A percentile compares a stretch with the other conserved stretches of the same genome.
Evolutionary conservation across 768 basidiomycete genomes (phyloP).

Genomic region (Trametes elegans): DNA sequence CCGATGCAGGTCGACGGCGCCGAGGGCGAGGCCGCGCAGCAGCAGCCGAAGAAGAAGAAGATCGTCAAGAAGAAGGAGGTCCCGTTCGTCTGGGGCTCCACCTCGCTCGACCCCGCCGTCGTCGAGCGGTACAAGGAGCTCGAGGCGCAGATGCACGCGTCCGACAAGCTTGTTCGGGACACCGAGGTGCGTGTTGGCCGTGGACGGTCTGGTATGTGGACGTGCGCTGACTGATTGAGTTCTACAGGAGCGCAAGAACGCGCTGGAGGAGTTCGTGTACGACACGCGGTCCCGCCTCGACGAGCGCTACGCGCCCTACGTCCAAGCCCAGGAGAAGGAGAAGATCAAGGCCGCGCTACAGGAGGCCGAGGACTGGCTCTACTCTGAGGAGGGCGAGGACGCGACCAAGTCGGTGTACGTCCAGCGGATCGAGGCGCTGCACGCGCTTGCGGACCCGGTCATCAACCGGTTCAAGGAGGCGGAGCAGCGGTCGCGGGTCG

Average conservation of each 20-base stretch:
- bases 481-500: slow-evolving; percentile 75
- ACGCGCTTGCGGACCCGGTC: slow-evolving; percentile 85
- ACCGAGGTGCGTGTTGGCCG: slow-evolving; percentile 80
- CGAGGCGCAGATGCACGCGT: slow-evolving; percentile 85
- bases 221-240: slow-evolving; percentile 8
- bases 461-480: slow-evolving; percentile 76
- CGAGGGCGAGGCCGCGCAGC: slow-evolving; percentile 36
- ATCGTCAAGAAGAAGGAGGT: slow-evolving; percentile 82
- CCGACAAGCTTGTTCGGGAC: slow-evolving; percentile 95
- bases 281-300: slow-evolving; percentile 93
- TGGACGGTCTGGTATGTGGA: no score
- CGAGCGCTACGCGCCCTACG: slow-evolving; percentile 76
- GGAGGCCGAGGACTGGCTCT: slow-evolving; percentile 94
- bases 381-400: slow-evolving; percentile 95
- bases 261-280: slow-evolving; percentile 98
- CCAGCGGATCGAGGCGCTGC: slow-evolving; percentile 75
- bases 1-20: slow-evolving; percentile 61
- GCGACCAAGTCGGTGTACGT: slow-evolving; percentile 96
- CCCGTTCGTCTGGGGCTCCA: slow-evolving; percentile 62
- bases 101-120: slow-evolving; percentile 59
- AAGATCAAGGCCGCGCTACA: slow-evolving; percentile 67
- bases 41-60: slow-evolving; percentile 80
- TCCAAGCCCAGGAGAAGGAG: slow-evolving; percentile 73
- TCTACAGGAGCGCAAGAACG: slow-evolving; percentile 98
- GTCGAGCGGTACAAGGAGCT: slow-evolving; percentile 72